A percentile compares a stretch with the other conserved stretches of the same genome.
phyloP scores from a whole-genome alignment of 257 asterid genomes.

The Anisodus acutangulus region DNA sequence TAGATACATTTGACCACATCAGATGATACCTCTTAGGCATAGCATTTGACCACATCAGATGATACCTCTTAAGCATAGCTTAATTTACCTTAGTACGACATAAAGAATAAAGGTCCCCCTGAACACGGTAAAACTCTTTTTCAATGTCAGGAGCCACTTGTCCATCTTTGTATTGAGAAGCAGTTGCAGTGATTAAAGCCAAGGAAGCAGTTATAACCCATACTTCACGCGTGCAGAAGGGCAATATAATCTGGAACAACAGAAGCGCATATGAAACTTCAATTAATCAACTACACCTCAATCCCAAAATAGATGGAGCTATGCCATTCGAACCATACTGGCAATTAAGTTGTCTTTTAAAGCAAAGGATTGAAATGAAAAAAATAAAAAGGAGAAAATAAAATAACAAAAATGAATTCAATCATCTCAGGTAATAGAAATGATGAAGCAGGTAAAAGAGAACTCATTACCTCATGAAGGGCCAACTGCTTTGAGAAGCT shows the following conservation, averaged over 20 bases:
- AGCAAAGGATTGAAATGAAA: conserved; percentile 28
- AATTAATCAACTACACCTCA: conserved; percentile 13
- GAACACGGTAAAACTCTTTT: conserved; percentile 90
- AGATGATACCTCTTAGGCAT: conserved; percentile 19
- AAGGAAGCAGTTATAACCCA: conserved; percentile 96
- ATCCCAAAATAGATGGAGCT: background rate
- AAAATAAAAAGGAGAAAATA: conserved; percentile 33
- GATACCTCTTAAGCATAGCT: conserved; percentile 21
- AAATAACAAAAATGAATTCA: conserved; percentile 3
- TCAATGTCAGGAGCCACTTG: conserved; percentile 76
- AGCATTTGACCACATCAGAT: background rate
- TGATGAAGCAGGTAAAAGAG: conserved; percentile 30
- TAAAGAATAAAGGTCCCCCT: conserved; percentile 85
- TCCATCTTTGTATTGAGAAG: conserved; percentile 77
- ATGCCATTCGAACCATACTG: background rate
- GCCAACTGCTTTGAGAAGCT: conserved; percentile 92
- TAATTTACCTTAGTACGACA: conserved; percentile 87
- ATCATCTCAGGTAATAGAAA: conserved; percentile 33
- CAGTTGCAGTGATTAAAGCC: conserved; percentile 72
- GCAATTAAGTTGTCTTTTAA: conserved; percentile 10
- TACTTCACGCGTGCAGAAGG: conserved; percentile 97
- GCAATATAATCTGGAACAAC: conserved; percentile 66
- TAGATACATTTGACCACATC: background rate
- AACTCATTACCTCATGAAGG: conserved; percentile 72
- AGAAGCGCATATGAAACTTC: conserved; percentile 21